A percentile compares a stretch with the other conserved stretches of the same genome.
Conservation (phyloP, 106 monocot species). For the Dendrobium huoshanense region DNA sequence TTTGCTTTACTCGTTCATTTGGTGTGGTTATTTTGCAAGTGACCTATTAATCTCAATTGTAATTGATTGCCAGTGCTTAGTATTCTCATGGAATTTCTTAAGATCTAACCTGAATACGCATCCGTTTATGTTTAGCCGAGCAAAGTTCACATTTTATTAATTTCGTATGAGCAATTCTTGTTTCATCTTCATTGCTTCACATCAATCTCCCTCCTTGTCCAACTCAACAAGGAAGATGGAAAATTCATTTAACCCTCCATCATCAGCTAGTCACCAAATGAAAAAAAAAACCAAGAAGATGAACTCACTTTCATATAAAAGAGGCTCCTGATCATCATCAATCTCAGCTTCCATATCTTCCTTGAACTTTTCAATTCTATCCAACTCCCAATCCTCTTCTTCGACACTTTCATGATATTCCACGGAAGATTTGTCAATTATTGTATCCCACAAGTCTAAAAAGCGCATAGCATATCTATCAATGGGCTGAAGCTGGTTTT, state of each 20-base stretch:
- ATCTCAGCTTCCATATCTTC: constrained; percentile 97
- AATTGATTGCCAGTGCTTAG: no score
- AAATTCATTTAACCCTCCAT: neutral
- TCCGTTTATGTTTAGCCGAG: no score
- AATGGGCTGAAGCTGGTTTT: constrained; percentile 90
- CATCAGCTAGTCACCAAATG: neutral
- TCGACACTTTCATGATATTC: constrained; percentile 46
- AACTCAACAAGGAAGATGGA: neutral
- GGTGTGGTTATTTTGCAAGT: no score
- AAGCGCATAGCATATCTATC: constrained; percentile 99
- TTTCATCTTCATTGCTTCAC: no score
- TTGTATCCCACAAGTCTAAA: constrained; percentile 90
- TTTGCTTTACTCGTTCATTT: no score
- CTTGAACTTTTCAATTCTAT: constrained; percentile 88
- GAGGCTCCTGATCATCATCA: constrained; percentile 96
- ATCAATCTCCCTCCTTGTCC: neutral
- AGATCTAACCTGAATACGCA: no score
- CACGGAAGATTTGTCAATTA: constrained; percentile 70
- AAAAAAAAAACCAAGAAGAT: neutral
- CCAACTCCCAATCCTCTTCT: constrained; percentile 92
- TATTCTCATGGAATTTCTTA: no score
- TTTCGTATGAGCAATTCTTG: no score
- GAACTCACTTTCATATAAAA: constrained; percentile 84
- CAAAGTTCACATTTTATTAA: no score
- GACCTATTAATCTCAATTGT: no score